Evolutionary conservation across 2,329 filamentous ascomycete species (phyloP).

Genomic region (Lanzia echinophila): DNA sequence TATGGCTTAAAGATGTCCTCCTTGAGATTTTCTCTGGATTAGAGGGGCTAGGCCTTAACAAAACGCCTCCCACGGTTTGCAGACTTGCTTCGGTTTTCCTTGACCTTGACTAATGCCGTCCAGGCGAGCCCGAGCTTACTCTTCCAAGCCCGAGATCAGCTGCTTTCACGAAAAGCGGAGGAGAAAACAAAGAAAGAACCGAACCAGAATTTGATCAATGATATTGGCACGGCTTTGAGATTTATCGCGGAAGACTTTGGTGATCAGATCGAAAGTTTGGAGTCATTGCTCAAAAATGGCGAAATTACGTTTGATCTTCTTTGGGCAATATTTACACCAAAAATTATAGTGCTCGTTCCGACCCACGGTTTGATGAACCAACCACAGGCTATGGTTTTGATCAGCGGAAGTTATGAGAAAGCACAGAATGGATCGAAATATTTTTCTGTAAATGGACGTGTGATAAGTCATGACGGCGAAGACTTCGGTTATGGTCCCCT

Average conservation of each 20-base stretch:
- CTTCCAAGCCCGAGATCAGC: neutral
- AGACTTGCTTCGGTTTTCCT: neutral
- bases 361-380: neutral
- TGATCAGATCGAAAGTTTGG: neutral
- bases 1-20: neutral
- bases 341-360: neutral
- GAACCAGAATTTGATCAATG: neutral
- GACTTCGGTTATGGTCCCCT: neutral
- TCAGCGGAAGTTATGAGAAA: neutral
- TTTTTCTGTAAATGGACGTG: neutral
- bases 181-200: constrained; percentile 1
- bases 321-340: neutral
- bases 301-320: constrained; percentile 5
- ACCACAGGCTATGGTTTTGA: neutral
- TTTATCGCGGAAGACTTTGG: neutral
- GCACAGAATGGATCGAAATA: neutral
- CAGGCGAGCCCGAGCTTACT: neutral
- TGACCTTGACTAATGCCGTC: neutral
- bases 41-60: neutral
- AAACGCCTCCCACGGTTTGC: neutral
- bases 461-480: constrained; percentile 2
- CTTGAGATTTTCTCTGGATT: constrained; percentile 1
- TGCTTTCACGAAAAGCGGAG: neutral
- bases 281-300: neutral
- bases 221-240: neutral